Evolutionary conservation across 495 filamentous ascomycete species (phyloP).

Genomic region (Neurospora africana): DNA sequence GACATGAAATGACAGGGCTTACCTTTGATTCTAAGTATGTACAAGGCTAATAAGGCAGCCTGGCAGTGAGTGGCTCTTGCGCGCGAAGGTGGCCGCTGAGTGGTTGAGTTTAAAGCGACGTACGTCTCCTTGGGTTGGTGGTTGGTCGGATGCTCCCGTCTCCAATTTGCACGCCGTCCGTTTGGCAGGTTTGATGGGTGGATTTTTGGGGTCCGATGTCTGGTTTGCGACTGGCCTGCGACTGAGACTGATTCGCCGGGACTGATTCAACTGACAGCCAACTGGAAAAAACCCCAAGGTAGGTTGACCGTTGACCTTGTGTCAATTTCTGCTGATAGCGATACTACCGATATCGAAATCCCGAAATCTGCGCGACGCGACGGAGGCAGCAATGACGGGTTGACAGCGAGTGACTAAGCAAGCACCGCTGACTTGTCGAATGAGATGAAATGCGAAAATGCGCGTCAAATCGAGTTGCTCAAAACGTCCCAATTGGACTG

Average conservation of each 20-base stretch:
- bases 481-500: conserved; percentile 23
- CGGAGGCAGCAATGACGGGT: not conserved
- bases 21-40: not conserved
- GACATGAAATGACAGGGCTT: not conserved
- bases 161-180: not conserved
- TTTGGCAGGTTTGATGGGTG: not conserved
- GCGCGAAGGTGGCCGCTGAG: not conserved
- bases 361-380: not conserved
- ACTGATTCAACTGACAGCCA: not conserved
- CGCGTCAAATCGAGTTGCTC: not conserved
- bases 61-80: not conserved
- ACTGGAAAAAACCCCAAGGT: not conserved
- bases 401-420: conserved; percentile 6
- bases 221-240: not conserved
- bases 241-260: not conserved
- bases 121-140: not conserved
- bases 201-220: not conserved
- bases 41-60: not conserved
- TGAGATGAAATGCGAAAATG: not conserved
- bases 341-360: not conserved
- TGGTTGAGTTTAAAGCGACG: conserved; percentile 1
- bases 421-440: not conserved
- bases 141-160: not conserved
- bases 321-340: not conserved
- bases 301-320: not conserved